Base-by-base conservation (phyloP, 371 early-diverging fungal species). In the Dichotomocladium elegans region DNA sequence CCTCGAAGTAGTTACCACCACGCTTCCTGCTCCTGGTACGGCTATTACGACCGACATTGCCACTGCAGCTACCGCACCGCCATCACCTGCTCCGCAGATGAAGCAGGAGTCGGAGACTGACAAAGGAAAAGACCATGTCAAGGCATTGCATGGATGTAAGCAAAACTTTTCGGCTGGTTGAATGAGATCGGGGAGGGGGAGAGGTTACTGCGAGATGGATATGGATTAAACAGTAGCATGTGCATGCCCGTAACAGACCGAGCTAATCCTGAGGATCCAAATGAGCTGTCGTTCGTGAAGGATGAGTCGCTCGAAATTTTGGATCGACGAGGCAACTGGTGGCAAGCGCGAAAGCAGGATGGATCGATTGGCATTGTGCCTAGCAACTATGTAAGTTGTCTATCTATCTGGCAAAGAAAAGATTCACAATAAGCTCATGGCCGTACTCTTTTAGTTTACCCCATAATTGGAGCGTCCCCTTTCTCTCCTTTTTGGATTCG, bases 301-400 rank as follows among this genome's bases (percentile, higher is more conserved):
- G 90, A 88, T 60, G 95, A 96, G 47, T 50, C 81, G 1, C 65
- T 97, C 61, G 92, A 92, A 26, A 85, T 97, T 50, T 63, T 91
- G 24, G 94, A 95, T 67, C 89, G 82, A 63, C 83, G 87, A 68
- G 96, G 96, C 64, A 92, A 94, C 58, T 96, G 96, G 96, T 96
- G 96, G 96, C 89, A 91, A 67, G 96, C 91, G 35, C 83, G 85
- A 53, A 88, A 87, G 52, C 66, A 72, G 31, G 88, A 93, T 60
- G 95, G 94, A 15, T 61, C 79, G 9, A 66, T 83, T 14, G 97
- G 97, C 53, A 95, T 96, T 73, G 94, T 88, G 15, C 97, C 97
- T 41, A 88, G 89, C 68, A 96, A 96, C 76, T 96, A 93, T 55
- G 65, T 85, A 48, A 33, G 49, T 61, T 3, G 9, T 26, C 9